These are phyloP conservation scores for Fonsecaea monophora DNA, from an alignment of 2,329 filamentous ascomycete species.

Conservation along the genomic window DNA sequence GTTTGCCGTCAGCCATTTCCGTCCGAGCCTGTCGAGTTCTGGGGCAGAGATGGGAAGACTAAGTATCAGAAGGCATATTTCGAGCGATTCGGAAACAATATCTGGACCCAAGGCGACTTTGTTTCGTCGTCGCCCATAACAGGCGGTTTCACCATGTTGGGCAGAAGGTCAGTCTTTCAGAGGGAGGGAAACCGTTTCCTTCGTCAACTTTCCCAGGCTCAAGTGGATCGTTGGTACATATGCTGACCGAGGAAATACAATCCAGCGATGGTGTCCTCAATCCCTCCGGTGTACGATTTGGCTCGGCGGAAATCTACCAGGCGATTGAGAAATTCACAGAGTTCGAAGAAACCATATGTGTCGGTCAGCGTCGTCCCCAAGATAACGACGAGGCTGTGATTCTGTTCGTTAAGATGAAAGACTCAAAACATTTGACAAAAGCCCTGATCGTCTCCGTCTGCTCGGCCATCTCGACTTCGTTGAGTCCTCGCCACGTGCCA, in stretches of 20 bases:
- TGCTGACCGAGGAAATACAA: no score
- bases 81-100: constrained; percentile 8
- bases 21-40: background rate
- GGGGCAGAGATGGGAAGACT: background rate
- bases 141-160: constrained; percentile 20
- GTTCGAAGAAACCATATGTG: constrained; percentile 42
- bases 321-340: no score
- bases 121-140: constrained; percentile 15
- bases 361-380: constrained; percentile 72
- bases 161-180: constrained; percentile 6
- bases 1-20: background rate
- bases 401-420: constrained; percentile 66
- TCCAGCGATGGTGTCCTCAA: no score
- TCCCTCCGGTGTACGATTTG: no score
- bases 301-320: no score
- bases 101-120: constrained; percentile 71
- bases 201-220: no score
- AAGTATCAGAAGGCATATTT: constrained; percentile 2
- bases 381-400: constrained; percentile 66
- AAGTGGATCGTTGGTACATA: no score
- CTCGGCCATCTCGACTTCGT: constrained; percentile 67
- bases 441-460: constrained; percentile 66
- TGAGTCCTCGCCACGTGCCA: constrained; percentile 77
- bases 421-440: constrained; percentile 62
- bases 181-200: no score